Conservation (phyloP, 345 rosid species). For the Cardamine occulta region DNA sequence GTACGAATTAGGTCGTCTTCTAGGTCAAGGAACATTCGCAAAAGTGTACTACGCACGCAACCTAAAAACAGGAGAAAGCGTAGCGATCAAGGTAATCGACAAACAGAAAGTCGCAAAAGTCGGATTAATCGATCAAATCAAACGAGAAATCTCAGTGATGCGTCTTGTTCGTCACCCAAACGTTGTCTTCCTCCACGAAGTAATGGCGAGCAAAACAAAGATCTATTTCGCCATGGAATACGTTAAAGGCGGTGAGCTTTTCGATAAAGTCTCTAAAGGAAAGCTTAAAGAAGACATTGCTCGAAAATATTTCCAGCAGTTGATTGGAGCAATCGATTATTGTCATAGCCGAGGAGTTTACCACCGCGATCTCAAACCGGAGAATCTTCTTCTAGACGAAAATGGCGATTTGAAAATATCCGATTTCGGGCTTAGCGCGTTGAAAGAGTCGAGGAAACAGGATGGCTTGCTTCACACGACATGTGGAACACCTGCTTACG, state of each 20-base stretch:
- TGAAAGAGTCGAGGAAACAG: slow-evolving; percentile 56
- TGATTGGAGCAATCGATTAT: slow-evolving; percentile 73
- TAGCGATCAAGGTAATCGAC: slow-evolving; percentile 76
- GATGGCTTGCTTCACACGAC: slow-evolving; percentile 89
- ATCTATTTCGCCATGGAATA: slow-evolving; percentile 84
- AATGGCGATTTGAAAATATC: slow-evolving; percentile 70
- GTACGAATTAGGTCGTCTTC: slow-evolving; percentile 74
- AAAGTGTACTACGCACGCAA: slow-evolving; percentile 79
- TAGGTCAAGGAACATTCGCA: slow-evolving; percentile 90
- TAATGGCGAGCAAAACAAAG: slow-evolving; percentile 84
- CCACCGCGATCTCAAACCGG: slow-evolving; percentile 88
- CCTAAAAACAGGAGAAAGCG: slow-evolving; percentile 60
- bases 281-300: slow-evolving; percentile 73
- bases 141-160: slow-evolving; percentile 86
- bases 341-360: slow-evolving; percentile 90
- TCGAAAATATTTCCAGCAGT: slow-evolving; percentile 73
- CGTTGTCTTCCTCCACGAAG: slow-evolving; percentile 77
- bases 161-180: slow-evolving; percentile 77
- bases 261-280: slow-evolving; percentile 70
- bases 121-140: slow-evolving; percentile 81
- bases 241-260: slow-evolving; percentile 81
- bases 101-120: slow-evolving; percentile 64
- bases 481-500: slow-evolving; percentile 94
- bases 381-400: slow-evolving; percentile 80
- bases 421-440: slow-evolving; percentile 79